Evolutionary conservation across 495 filamentous ascomycete species (phyloP).

Genomic region (Hypoxylon cercidicola): DNA sequence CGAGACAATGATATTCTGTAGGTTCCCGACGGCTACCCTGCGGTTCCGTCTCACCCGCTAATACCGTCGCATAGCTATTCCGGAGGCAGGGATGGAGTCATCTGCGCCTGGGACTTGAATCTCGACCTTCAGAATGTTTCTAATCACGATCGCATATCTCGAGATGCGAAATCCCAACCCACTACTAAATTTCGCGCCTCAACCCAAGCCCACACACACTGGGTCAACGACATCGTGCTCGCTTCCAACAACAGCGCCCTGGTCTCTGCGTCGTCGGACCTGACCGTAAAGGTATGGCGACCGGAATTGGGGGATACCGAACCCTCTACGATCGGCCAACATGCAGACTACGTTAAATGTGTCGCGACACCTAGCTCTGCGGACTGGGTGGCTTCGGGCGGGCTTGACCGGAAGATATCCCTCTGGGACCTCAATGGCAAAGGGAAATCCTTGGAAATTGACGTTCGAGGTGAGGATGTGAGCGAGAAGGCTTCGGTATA

Average conservation of each 20-base stretch:
- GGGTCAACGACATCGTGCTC: conserved; percentile 97
- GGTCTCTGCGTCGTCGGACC: conserved; percentile 94
- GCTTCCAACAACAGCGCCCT: conserved; percentile 83
- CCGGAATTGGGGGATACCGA: conserved; percentile 76
- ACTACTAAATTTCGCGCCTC: conserved; percentile 83
- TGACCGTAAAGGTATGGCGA: conserved; percentile 94
- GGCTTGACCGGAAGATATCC: conserved; percentile 89
- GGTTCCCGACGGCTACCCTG: conserved; percentile 50
- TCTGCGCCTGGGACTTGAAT: conserved; percentile 94
- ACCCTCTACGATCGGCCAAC: conserved; percentile 87
- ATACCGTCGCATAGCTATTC: conserved; percentile 75
- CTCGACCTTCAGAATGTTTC: conserved; percentile 60
- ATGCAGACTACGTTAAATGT: conserved; percentile 96
- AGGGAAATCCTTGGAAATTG: conserved; percentile 85
- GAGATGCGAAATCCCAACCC: conserved; percentile 48
- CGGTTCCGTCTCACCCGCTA: conserved; percentile 39
- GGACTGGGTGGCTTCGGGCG: conserved; percentile 96
- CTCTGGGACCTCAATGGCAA: conserved; percentile 92
- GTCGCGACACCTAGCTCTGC: conserved; percentile 80
- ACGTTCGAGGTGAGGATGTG: conserved; percentile 79
- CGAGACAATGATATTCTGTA: conserved; percentile 86
- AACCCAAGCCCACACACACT: conserved; percentile 97
- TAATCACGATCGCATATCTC: conserved; percentile 44
- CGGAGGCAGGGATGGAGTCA: conserved; percentile 91
- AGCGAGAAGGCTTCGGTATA: conserved; percentile 95